phyloP scores from a whole-genome alignment of 2,329 filamentous ascomycete genomes.

The Neopestalotiopsis sp. region DNA sequence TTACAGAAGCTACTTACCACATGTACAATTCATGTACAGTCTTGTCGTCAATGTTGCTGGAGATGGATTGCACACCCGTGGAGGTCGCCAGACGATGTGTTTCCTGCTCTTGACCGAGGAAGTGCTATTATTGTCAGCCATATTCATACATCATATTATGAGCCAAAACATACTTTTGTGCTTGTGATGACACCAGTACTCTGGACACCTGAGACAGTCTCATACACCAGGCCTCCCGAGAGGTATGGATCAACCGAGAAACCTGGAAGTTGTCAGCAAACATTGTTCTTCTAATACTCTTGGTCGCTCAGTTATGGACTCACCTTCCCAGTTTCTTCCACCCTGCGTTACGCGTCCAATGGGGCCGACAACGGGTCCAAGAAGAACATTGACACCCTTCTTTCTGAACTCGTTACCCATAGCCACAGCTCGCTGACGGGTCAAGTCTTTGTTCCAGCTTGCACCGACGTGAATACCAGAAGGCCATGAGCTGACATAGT shows the following conservation, averaged over 20 bases:
- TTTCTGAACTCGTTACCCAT: slow-evolving; percentile 70
- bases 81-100: slow-evolving; percentile 63
- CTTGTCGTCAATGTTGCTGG: slow-evolving; percentile 56
- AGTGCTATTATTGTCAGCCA: slow-evolving; percentile 56
- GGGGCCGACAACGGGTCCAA: slow-evolving; percentile 68
- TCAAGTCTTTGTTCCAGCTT: slow-evolving; percentile 67
- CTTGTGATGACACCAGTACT: slow-evolving; percentile 34
- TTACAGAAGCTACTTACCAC: slow-evolving; percentile 43
- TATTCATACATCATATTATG: slow-evolving; percentile 60
- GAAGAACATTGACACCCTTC: slow-evolving; percentile 72
- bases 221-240: slow-evolving; percentile 51
- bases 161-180: slow-evolving; percentile 22
- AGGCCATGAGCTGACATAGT: slow-evolving; percentile 26
- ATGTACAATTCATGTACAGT: slow-evolving; percentile 62
- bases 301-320: background rate
- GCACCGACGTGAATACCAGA: slow-evolving; percentile 25
- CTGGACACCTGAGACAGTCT: slow-evolving; percentile 52
- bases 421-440: slow-evolving; percentile 64
- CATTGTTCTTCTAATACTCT: background rate
- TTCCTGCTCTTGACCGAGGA: slow-evolving; percentile 71
- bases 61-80: slow-evolving; percentile 55
- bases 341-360: slow-evolving; percentile 56
- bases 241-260: slow-evolving; percentile 62
- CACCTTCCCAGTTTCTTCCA: slow-evolving; percentile 57
- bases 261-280: slow-evolving; percentile 12